Base-by-base conservation (phyloP, 202 grass and related monocot genomes). In the Musa balbisiana region DNA sequence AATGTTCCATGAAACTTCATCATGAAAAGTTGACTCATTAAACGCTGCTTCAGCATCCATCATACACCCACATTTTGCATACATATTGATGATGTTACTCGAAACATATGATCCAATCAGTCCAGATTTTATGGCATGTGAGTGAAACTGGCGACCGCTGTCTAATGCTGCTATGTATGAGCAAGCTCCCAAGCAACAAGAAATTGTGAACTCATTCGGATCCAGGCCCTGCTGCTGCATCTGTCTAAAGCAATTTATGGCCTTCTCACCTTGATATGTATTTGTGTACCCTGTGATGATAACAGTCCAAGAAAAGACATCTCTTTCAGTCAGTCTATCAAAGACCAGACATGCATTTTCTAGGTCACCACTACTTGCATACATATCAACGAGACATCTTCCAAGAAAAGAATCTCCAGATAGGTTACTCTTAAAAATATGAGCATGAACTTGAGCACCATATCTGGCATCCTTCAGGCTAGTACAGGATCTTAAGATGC, bases 311-410 rank as follows among this genome's bases (percentile, higher is more conserved):
- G 80, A 75, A 76, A 81, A 88, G 29, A 64, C 71, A 82, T 83
- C 66, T 77, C 55, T 84, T 82, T 86, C 78, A 77, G 81, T 79
- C 67, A 80, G 60, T 55, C 21, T 6, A 74, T 69, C 51, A 76
- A 79, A 87, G 66, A 85, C 67, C 53, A 81, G 1, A 10, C 10
- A 10, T 15, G 81, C 75, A 83, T 79, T 84, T 79, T 67, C 26
- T 52, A 84, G 63, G 55, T 73, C 78, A 23, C 85, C 62, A 10
- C 62, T 83, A 76, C 81, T 69, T 50, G 73, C 78, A 73, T 84
- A 88, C 78, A 83, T 85, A 77, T 86, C 86, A 74, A 86, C 64
- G 64, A 84, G 62, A 64, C 78, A 67, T 80, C 17, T 86, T 54
- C 72, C 78, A 83, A 88, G 19, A 77, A 83, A 51, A 77, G 43